Percentiles rank a stretch among this genome's conserved stretches.
Conservation (phyloP, 2,329 filamentous ascomycete genomes). For the Xylaria sp. region DNA sequence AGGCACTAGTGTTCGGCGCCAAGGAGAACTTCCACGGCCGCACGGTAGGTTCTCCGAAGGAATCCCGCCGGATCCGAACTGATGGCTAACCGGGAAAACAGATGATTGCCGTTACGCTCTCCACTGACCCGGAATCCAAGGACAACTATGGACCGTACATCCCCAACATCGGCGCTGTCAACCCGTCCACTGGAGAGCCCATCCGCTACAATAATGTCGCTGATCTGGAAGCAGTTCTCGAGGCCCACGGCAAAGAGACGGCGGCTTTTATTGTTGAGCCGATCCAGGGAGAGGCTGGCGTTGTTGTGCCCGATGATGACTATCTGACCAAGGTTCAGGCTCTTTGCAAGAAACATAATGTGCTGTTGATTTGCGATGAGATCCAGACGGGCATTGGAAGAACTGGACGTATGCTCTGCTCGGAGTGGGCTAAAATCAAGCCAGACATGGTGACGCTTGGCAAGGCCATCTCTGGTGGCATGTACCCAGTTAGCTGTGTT, state of each 20-base stretch:
- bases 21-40: slow-evolving; percentile 94
- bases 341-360: slow-evolving; percentile 92
- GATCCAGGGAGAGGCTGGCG: slow-evolving; percentile 95
- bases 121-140: slow-evolving; percentile 88
- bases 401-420: slow-evolving; percentile 89
- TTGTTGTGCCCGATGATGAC: slow-evolving; percentile 86
- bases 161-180: slow-evolving; percentile 73
- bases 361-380: slow-evolving; percentile 94
- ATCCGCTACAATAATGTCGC: slow-evolving; percentile 83
- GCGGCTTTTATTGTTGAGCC: slow-evolving; percentile 94
- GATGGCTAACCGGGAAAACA: slow-evolving; percentile 33
- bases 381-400: slow-evolving; percentile 97
- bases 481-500: slow-evolving; percentile 97
- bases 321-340: slow-evolving; percentile 76
- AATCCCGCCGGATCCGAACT: neutral
- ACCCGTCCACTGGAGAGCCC: slow-evolving; percentile 67
- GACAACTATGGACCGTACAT: slow-evolving; percentile 97
- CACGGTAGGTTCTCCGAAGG: slow-evolving; percentile 52
- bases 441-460: slow-evolving; percentile 91
- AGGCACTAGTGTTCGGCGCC: slow-evolving; percentile 79
- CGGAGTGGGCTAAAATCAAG: slow-evolving; percentile 91
- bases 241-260: slow-evolving; percentile 75
- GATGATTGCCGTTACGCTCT: slow-evolving; percentile 94
- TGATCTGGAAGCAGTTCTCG: slow-evolving; percentile 73
- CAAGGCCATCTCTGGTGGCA: slow-evolving; percentile 95